These are phyloP conservation scores for Coemansia sp. DNA, from an alignment of 192 early-diverging fungal species.

Conservation along the genomic window DNA sequence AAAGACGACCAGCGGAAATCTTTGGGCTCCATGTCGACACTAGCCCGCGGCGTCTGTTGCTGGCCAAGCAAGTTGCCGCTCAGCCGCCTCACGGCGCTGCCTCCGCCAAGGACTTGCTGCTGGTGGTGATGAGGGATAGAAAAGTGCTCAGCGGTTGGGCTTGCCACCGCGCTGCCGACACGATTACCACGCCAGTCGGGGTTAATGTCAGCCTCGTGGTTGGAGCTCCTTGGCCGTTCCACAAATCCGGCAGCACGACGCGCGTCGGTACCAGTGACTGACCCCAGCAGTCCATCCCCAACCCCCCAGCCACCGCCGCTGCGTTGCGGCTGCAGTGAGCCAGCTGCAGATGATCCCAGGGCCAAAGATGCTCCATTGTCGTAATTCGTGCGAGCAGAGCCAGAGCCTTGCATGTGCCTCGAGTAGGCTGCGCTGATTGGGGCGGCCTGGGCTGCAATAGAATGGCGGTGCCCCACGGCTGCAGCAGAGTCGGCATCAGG, in stretches of 20 bases:
- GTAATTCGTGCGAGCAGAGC: conserved; percentile 29
- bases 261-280: conserved; percentile 6
- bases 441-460: conserved; percentile 33
- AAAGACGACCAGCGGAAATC: conserved; percentile 52
- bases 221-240: conserved; percentile 40
- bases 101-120: conserved; percentile 20
- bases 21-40: conserved; percentile 52
- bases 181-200: conserved; percentile 41
- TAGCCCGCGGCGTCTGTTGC: conserved; percentile 48
- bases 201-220: conserved; percentile 42
- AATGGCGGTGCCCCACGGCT: conserved; percentile 21
- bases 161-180: conserved; percentile 15
- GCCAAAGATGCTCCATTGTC: conserved; percentile 18
- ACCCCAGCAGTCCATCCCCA: conserved; percentile 22
- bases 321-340: conserved; percentile 12
- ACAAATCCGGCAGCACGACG: conserved; percentile 1
- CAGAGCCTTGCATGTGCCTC: conserved; percentile 13
- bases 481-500: conserved; percentile 23
- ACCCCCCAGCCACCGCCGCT: conserved; percentile 15
- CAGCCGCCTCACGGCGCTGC: conserved; percentile 25
- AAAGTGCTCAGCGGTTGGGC: conserved; percentile 26
- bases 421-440: conserved; percentile 8
- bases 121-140: conserved; percentile 9
- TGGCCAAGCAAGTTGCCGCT: conserved; percentile 33
- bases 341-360: conserved; percentile 9